Conservation (phyloP, 2,329 filamentous ascomycete species). For the Catunica adiposa region DNA sequence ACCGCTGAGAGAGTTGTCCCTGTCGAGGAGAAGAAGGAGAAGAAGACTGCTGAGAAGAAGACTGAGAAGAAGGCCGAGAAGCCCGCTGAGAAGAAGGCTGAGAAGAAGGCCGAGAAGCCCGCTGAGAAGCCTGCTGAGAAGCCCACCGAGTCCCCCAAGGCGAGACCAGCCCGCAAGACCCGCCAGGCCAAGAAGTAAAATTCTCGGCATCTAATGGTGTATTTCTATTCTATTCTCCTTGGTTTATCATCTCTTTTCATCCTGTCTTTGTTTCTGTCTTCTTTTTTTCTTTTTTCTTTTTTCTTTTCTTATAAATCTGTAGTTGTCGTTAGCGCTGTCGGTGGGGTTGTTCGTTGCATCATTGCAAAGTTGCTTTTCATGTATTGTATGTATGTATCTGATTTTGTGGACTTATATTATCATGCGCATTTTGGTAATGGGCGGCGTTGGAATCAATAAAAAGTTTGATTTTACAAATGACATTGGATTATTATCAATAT, state of each 20-base stretch:
- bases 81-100: constrained; percentile 11
- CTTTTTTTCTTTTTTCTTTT: constrained; percentile 3
- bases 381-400: neutral
- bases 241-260: neutral
- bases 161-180: constrained; percentile 3
- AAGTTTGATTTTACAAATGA: constrained; percentile 11
- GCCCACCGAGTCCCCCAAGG: constrained; percentile 13
- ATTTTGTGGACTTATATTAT: constrained; percentile 3
- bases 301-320: too few species aligned
- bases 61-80: constrained; percentile 1
- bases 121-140: too few species aligned
- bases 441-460: constrained; percentile 7
- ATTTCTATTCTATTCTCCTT: too few species aligned
- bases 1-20: neutral
- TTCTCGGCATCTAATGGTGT: neutral
- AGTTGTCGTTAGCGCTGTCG: neutral
- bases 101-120: constrained; percentile 14
- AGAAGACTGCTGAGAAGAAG: constrained; percentile 1
- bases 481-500: neutral
- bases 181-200: constrained; percentile 15
- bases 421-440: constrained; percentile 12
- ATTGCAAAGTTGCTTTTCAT: constrained; percentile 3
- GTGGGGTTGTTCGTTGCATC: neutral
- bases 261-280: constrained; percentile 1
- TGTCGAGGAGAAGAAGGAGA: neutral